A percentile compares a stretch with the other conserved stretches of the same genome.
These are phyloP conservation scores for Talaromyces wortmannii DNA, from an alignment of 495 filamentous ascomycete species.

Conservation along the genomic window DNA sequence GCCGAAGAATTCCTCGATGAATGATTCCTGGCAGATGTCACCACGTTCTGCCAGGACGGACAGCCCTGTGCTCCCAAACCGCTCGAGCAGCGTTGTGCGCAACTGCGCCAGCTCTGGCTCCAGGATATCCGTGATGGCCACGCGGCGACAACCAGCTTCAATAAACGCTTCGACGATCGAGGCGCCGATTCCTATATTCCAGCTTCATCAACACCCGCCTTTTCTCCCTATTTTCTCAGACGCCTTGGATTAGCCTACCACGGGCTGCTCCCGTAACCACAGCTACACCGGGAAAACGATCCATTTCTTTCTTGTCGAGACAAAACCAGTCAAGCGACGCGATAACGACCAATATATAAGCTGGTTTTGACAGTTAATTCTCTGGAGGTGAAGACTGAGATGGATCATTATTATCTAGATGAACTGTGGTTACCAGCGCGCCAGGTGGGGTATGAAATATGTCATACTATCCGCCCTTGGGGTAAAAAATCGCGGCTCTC, in stretches of 20 bases:
- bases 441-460: too few species aligned
- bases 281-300: slow-evolving; percentile 23
- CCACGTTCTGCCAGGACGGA: slow-evolving; percentile 24
- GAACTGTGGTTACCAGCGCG: too few species aligned
- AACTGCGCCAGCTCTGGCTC: slow-evolving; percentile 21
- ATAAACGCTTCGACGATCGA: slow-evolving; percentile 45
- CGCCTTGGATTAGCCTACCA: neutral
- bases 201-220: neutral
- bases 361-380: too few species aligned
- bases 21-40: slow-evolving; percentile 34
- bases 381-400: too few species aligned
- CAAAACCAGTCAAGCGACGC: too few species aligned
- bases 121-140: slow-evolving; percentile 46
- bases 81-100: slow-evolving; percentile 25
- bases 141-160: slow-evolving; percentile 34
- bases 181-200: slow-evolving; percentile 43
- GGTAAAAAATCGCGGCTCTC: too few species aligned
- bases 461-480: too few species aligned
- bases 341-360: too few species aligned
- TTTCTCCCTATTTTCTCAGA: too few species aligned
- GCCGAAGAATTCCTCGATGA: slow-evolving; percentile 31
- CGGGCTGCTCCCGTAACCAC: slow-evolving; percentile 21
- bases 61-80: slow-evolving; percentile 15
- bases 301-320: neutral
- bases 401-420: too few species aligned